Percentiles rank a stretch among this genome's conserved stretches.
These are phyloP conservation scores for Centaurea solstitialis DNA, from an alignment of 129 eudicot genomes.

Conservation along the genomic window DNA sequence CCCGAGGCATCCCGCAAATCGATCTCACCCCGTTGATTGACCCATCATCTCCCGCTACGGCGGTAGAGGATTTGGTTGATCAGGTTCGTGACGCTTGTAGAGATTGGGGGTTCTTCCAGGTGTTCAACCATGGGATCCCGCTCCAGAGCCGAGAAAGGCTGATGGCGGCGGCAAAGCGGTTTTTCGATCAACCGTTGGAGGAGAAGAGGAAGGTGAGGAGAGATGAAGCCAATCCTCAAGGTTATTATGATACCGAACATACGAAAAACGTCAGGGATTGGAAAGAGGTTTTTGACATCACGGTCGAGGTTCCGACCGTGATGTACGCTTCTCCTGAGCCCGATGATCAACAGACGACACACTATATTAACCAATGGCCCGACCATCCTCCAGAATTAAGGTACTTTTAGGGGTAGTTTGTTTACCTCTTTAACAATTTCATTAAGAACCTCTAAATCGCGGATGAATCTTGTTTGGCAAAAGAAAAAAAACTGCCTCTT, in stretches of 20 bases:
- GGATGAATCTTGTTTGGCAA: no score
- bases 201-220: constrained; percentile 55
- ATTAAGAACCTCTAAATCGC: no score
- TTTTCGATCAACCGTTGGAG: constrained; percentile 37
- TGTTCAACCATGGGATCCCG: constrained; percentile 45
- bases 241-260: constrained; percentile 54
- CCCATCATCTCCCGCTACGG: background rate
- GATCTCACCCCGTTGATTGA: constrained; percentile 42
- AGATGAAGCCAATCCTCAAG: constrained; percentile 40
- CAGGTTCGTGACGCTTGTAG: constrained; percentile 47
- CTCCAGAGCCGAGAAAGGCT: constrained; percentile 6
- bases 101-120: constrained; percentile 63
- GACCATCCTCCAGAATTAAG: constrained; percentile 46
- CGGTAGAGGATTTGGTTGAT: constrained; percentile 11
- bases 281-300: constrained; percentile 64
- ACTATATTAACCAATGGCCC: constrained; percentile 56
- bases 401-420: constrained; percentile 16
- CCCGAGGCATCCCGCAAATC: constrained; percentile 55
- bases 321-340: constrained; percentile 48
- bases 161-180: constrained; percentile 30
- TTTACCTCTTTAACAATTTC: background rate
- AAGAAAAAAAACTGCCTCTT: no score
- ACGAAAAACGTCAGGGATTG: constrained; percentile 72
- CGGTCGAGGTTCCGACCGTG: constrained; percentile 40
- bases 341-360: constrained; percentile 24